Evolutionary conservation across 805 yeast genomes (phyloP).

Genomic region (Schizosaccharomyces octosporus): DNA sequence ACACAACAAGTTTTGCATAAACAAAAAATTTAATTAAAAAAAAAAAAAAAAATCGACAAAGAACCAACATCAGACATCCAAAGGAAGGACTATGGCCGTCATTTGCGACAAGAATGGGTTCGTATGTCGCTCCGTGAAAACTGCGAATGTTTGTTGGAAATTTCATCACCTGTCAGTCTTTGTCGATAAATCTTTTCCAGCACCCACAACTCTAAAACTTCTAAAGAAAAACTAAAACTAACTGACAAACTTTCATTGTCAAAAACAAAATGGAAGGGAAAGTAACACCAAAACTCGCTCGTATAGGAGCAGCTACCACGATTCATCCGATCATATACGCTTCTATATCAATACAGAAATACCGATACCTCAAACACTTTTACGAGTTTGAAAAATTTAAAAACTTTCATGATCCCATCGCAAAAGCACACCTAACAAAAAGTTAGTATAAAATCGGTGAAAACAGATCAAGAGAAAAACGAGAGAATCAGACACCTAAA

Average conservation of each 20-base stretch:
- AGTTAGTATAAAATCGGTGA: not conserved
- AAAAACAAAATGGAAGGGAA: too few species aligned
- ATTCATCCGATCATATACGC: not conserved
- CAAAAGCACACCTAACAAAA: not conserved
- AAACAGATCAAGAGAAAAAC: not conserved
- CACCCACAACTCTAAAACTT: too few species aligned
- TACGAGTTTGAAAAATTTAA: not conserved
- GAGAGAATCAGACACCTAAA: not conserved
- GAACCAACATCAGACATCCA: not conserved
- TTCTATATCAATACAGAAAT: not conserved
- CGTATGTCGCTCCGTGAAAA: constrained; percentile 1
- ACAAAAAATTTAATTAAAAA: not conserved
- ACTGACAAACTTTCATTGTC: too few species aligned
- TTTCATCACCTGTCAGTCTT: not conserved
- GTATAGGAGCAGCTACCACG: not conserved
- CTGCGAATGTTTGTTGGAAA: constrained; percentile 1
- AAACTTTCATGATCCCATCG: not conserved
- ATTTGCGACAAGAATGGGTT: not conserved
- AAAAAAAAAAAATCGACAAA: not conserved
- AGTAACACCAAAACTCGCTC: not conserved
- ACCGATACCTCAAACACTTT: not conserved
- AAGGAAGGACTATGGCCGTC: constrained; percentile 1
- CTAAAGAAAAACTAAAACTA: too few species aligned
- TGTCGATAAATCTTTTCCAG: not conserved
- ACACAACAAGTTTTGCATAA: too few species aligned